Base-by-base conservation (phyloP, 768 basidiomycete genomes). In the Rhodocollybia butyracea region DNA sequence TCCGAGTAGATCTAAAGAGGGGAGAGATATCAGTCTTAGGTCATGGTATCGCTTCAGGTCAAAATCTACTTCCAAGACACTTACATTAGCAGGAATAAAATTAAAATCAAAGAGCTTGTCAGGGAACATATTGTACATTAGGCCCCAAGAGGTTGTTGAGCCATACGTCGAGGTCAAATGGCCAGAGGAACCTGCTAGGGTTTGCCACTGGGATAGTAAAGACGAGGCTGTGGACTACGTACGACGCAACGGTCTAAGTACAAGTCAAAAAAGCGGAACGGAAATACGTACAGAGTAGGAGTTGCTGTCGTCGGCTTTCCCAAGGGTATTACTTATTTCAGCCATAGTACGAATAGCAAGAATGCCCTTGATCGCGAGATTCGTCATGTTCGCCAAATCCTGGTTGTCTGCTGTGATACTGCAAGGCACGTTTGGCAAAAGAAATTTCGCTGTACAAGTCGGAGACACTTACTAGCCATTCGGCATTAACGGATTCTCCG, bases 71-170 rank as follows among this genome's bases (percentile, higher is more conserved):
- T 4, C 17, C 27, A 5, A 31, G 31, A 22, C 12, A 45, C 57
- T 3, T 10, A 59, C 58, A 19, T 36, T 32, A 27, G 21, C 27
- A 41, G 56, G 43, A 10, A 59, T 51, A n/a, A 59, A 47, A 26
- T 45, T 32, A 12, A 56, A 51, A 26, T 67, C 67, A 6, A 80
- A 63, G 21, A 79, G 64, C 57, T 62, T 67, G 55, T 81, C 79
- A 19, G 73, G 75, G 45, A 71, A 80, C 51, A 80, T 38, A 63
- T 79, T 81, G 61, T 80, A 81, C 8, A 70, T 63, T 31, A 76
- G n/a, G 5, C 69, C 73, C 75, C 71, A 75, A 10, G 59, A 54
- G 11, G 30, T 39, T 4, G 52, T 26, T 17, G 41, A 19, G 24
- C 54, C 34, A 47, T 60, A 59, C 3, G 47, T 51, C 10, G 58